Evolutionary conservation across 768 basidiomycete genomes (phyloP), one percentile per base, ranked within the genome.

Genomic region (Suillus discolor): DNA sequence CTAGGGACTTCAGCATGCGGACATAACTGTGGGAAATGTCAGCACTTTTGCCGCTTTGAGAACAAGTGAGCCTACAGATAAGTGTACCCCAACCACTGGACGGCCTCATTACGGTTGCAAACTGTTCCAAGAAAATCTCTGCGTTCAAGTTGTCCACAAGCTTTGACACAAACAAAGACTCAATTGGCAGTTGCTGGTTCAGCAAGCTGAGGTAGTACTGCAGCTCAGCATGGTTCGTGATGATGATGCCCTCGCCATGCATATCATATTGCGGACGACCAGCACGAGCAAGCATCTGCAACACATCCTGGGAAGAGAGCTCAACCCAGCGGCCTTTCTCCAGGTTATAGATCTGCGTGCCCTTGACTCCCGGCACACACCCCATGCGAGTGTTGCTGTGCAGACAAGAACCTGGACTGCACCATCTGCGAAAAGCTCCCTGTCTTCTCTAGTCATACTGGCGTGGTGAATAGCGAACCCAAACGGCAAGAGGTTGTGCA

Each of bases 311-410:
- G 1, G 91, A 89, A 1, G 94, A 96, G 7, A 99, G 80, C 75
- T 99, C 97, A 5, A 93, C 91, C 97, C 97, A 99, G 5, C 93
- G 89, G 23, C 97, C 97, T 79, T 99, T 97, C 79, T 97, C 96
- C 0, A 97, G 97, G 77, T 97, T 98, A 79, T 99, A 99, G 67
- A 99, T 96, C 79, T 99, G 96, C 0, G 97, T 99, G n/a, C 97
- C 97, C 76, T 99, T 99, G 84, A 99, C 98, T 1, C 96, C 97
- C 4, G 97, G 97, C 0, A 99, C 79, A 99, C 97, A 81, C 97
- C 97, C 97, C 97, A 99, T 1, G 97, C 97, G 44, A 99, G 89
- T 2, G 97, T 99, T 6, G 97, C 97, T 0, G 97, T 99, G 75
- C 94, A 97, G 53, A 97, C 94, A 31, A 99, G 83, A 0, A 99